These are phyloP conservation scores for Amoeboaphelidium protococcarum DNA, from an alignment of 371 early-diverging fungal genomes.

Conservation along the genomic window DNA sequence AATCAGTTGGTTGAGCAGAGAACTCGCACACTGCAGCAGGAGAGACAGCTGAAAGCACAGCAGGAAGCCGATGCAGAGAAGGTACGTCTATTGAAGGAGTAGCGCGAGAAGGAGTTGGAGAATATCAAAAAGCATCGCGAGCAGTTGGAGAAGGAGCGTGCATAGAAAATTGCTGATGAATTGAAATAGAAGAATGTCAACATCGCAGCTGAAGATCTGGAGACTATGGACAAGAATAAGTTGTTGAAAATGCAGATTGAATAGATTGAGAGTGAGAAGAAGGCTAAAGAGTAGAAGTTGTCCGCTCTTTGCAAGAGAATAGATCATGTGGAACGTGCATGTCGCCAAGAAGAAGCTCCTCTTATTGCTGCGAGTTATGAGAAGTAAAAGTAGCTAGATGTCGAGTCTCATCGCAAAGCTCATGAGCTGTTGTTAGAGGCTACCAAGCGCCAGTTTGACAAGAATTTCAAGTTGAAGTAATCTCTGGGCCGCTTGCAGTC, in stretches of 20 bases:
- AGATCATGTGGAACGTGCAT: slow-evolving; percentile 91
- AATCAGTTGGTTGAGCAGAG: no score
- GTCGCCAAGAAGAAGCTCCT: slow-evolving; percentile 73
- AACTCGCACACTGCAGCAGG: no score
- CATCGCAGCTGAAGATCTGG: slow-evolving; percentile 29
- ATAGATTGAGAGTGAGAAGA: slow-evolving; percentile 67
- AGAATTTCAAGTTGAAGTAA: slow-evolving; percentile 39
- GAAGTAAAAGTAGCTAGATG: slow-evolving; percentile 55
- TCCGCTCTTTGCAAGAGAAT: slow-evolving; percentile 36
- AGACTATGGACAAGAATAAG: slow-evolving; percentile 48
- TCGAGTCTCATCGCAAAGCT: slow-evolving; percentile 43
- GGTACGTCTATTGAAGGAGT: slow-evolving; percentile 54
- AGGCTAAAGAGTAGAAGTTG: slow-evolving; percentile 11
- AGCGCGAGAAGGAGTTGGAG: slow-evolving; percentile 51
- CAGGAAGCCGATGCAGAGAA: slow-evolving; percentile 67
- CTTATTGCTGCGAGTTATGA: slow-evolving; percentile 70
- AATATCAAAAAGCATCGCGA: slow-evolving; percentile 44
- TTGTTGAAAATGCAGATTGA: slow-evolving; percentile 60
- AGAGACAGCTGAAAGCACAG: slow-evolving; percentile 19
- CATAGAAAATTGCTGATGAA: slow-evolving; percentile 34
- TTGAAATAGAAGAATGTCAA: slow-evolving; percentile 35
- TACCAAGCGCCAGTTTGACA: slow-evolving; percentile 31
- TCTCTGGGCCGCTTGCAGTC: slow-evolving; percentile 45
- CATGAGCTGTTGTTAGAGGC: slow-evolving; percentile 33
- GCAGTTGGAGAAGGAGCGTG: slow-evolving; percentile 50